Evolutionary conservation across 2,329 filamentous ascomycete species (phyloP).

Genomic region (Rutstroemia sp.): DNA sequence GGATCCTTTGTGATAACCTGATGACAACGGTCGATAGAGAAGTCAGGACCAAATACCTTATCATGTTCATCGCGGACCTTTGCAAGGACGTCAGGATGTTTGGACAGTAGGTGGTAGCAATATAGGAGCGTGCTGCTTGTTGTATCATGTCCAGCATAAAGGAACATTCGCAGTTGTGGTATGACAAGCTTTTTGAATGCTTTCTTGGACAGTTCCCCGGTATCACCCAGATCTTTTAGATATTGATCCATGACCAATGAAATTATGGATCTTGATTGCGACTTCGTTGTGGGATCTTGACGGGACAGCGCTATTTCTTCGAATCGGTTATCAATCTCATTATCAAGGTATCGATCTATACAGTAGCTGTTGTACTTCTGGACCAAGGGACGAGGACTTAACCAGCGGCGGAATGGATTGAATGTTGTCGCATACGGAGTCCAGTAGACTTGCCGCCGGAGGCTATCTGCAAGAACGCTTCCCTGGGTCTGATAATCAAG

Average conservation of each 20-base stretch:
- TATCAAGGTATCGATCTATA: neutral
- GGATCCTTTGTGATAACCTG: constrained; percentile 8
- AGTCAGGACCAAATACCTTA: constrained; percentile 8
- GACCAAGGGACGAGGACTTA: neutral
- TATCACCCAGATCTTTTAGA: neutral
- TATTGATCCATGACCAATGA: neutral
- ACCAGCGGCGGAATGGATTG: neutral
- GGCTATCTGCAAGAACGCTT: neutral
- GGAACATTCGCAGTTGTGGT: neutral
- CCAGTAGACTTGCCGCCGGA: neutral
- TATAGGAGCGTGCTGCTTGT: constrained; percentile 12
- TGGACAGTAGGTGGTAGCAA: constrained; percentile 5
- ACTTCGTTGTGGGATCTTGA: neutral
- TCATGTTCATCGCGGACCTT: constrained; percentile 14
- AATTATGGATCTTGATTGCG: neutral
- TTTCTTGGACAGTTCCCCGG: neutral
- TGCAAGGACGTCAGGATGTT: constrained; percentile 9
- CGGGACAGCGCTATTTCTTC: neutral
- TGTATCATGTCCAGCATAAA: constrained; percentile 15
- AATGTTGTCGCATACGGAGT: neutral
- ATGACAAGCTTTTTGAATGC: neutral
- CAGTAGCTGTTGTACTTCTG: neutral
- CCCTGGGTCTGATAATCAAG: neutral
- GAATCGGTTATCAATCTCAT: neutral
- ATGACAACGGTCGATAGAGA: neutral